Percentiles rank a stretch among this genome's conserved stretches.
These are phyloP conservation scores for Auricularia heimuer DNA, from an alignment of 768 basidiomycete species.

Conservation along the genomic window DNA sequence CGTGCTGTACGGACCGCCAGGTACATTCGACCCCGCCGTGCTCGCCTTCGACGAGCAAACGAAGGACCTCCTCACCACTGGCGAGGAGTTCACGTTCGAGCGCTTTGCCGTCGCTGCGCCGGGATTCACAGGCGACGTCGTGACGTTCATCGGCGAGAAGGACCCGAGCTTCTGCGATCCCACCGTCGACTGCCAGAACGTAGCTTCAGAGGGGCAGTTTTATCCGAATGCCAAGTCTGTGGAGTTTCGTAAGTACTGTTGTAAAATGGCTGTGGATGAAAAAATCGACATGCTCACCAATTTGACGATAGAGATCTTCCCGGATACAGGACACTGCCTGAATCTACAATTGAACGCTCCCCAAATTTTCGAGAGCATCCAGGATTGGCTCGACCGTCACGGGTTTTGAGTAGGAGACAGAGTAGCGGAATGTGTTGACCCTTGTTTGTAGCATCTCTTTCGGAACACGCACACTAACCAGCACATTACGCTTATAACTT, in stretches of 20 bases:
- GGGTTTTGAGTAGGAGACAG: background rate
- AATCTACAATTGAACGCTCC: background rate
- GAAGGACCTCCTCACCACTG: background rate
- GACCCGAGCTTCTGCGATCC: background rate
- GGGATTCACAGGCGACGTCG: background rate
- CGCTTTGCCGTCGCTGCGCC: background rate
- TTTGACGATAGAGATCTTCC: background rate
- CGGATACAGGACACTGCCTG: background rate
- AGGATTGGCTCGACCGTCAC: background rate
- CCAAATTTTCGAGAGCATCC: background rate
- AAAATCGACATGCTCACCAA: background rate
- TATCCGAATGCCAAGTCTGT: background rate
- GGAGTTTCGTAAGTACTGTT: background rate
- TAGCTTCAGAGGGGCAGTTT: background rate
- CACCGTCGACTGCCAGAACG: background rate
- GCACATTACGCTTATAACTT: too few species aligned
- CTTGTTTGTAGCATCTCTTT: too few species aligned
- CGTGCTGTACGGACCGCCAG: slow-evolving; percentile 4
- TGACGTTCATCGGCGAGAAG: background rate
- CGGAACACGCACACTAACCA: too few species aligned
- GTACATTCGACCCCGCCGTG: slow-evolving; percentile 8
- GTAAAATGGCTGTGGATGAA: background rate
- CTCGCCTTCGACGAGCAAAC: slow-evolving; percentile 4
- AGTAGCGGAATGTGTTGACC: too few species aligned
- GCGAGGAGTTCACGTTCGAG: background rate